Percentiles rank a stretch among this genome's conserved stretches.
Evolutionary conservation across 768 basidiomycete species (phyloP).

Genomic region (Leucosporidium yakuticum): DNA sequence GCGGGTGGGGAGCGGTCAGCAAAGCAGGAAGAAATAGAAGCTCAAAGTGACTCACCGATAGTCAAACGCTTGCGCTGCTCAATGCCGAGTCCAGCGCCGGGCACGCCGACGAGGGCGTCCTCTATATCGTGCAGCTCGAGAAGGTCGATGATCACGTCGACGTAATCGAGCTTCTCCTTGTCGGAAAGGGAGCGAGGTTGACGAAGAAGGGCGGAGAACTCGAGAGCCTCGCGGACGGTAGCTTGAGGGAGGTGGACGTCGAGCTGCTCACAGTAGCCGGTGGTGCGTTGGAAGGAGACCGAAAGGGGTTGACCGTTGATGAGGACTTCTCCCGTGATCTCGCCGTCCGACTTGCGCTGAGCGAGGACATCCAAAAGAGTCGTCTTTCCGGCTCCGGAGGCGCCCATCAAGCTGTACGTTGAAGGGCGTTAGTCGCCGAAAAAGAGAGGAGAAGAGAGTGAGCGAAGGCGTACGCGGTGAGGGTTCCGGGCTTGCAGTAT

Average conservation of each 20-base stretch:
- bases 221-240: conserved; percentile 47
- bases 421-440: conserved; percentile 36
- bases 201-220: conserved; percentile 45
- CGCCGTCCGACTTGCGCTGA: conserved; percentile 45
- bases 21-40: too few relatives aligned
- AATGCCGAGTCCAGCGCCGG: conserved; percentile 44
- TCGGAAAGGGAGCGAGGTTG: conserved; percentile 44
- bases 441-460: conserved; percentile 36
- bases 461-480: conserved; percentile 41
- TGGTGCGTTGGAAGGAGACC: conserved; percentile 45
- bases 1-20: neutral
- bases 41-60: conserved; percentile 46
- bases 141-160: conserved; percentile 45
- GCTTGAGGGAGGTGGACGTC: conserved; percentile 44
- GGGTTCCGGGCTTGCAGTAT: conserved; percentile 46
- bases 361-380: conserved; percentile 40
- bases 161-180: conserved; percentile 44
- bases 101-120: conserved; percentile 47
- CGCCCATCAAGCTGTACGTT: conserved; percentile 58
- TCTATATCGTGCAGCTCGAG: conserved; percentile 46
- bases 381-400: conserved; percentile 49
- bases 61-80: conserved; percentile 47
- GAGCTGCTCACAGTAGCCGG: conserved; percentile 39
- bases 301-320: conserved; percentile 45
- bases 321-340: conserved; percentile 47